These are phyloP conservation scores for Dactylellina haptotyla DNA, from an alignment of 2,329 filamentous ascomycete species.

Conservation along the genomic window DNA sequence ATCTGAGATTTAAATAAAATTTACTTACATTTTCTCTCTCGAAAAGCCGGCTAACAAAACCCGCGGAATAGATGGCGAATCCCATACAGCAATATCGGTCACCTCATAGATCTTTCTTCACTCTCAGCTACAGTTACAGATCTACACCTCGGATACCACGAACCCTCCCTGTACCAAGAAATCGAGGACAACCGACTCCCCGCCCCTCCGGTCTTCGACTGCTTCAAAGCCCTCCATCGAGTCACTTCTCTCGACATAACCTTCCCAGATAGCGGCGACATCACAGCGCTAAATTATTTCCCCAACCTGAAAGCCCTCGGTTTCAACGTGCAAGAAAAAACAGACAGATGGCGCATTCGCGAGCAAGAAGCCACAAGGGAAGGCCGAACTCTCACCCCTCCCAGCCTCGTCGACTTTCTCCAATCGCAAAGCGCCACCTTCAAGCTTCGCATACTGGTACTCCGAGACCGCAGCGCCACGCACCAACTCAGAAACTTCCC, in stretches of 20 bases:
- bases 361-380: not conserved
- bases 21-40: no score
- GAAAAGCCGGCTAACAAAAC: no score
- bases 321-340: not conserved
- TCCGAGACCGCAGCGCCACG: not conserved
- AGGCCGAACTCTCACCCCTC: not conserved
- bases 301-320: slow-evolving; percentile 6
- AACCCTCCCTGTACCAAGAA: not conserved
- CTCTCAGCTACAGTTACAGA: not conserved
- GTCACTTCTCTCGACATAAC: not conserved
- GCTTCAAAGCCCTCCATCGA: not conserved
- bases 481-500: not conserved
- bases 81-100: slow-evolving; percentile 1
- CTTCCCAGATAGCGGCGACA: not conserved
- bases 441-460: not conserved
- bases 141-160: not conserved
- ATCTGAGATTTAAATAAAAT: no score
- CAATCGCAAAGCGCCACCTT: slow-evolving; percentile 8
- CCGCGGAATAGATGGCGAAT: slow-evolving; percentile 15
- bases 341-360: not conserved
- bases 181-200: not conserved
- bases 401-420: slow-evolving; percentile 18
- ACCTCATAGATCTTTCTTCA: slow-evolving; percentile 2
- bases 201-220: not conserved
- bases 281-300: slow-evolving; percentile 3